phyloP scores from a whole-genome alignment of 768 basidiomycete species.

The Termitomyces sp. region DNA sequence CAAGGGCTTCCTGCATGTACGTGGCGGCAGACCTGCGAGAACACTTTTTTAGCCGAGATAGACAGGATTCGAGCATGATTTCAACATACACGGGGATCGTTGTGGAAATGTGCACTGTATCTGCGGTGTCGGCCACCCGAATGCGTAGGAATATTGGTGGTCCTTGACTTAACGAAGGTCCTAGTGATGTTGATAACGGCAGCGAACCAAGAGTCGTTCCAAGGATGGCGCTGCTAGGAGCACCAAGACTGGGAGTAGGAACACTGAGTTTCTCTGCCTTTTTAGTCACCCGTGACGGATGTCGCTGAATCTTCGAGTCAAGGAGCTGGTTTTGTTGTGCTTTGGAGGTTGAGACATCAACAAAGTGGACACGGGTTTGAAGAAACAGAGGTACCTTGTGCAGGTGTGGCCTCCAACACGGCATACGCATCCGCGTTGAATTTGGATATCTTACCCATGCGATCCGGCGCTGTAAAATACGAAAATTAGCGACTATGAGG shows the following conservation, averaged over 20 bases:
- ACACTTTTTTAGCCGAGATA: not conserved
- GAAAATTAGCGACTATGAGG: constrained; percentile 7
- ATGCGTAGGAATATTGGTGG: constrained; percentile 85
- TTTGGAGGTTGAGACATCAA: constrained; percentile 16
- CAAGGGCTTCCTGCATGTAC: constrained; percentile 96
- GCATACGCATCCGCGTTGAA: constrained; percentile 93
- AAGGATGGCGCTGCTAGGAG: constrained; percentile 45
- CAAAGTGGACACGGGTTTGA: not conserved
- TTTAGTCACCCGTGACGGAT: constrained; percentile 72
- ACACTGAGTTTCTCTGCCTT: constrained; percentile 51
- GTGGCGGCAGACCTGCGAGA: constrained; percentile 76
- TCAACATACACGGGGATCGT: constrained; percentile 84
- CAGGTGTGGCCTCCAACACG: constrained; percentile 69
- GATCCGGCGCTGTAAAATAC: constrained; percentile 75
- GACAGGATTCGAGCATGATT: not conserved
- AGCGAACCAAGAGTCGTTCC: constrained; percentile 46
- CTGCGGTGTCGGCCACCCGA: constrained; percentile 75
- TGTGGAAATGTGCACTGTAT: constrained; percentile 83
- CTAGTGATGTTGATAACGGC: constrained; percentile 63
- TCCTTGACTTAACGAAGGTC: constrained; percentile 69
- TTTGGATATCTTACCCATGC: constrained; percentile 79
- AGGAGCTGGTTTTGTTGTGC: constrained; percentile 77
- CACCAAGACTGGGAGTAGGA: constrained; percentile 38
- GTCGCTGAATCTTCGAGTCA: constrained; percentile 78
- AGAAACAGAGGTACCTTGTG: constrained; percentile 54